Base-by-base conservation (phyloP, 2,329 filamentous ascomycete species). In the Colletotrichum siamense region DNA sequence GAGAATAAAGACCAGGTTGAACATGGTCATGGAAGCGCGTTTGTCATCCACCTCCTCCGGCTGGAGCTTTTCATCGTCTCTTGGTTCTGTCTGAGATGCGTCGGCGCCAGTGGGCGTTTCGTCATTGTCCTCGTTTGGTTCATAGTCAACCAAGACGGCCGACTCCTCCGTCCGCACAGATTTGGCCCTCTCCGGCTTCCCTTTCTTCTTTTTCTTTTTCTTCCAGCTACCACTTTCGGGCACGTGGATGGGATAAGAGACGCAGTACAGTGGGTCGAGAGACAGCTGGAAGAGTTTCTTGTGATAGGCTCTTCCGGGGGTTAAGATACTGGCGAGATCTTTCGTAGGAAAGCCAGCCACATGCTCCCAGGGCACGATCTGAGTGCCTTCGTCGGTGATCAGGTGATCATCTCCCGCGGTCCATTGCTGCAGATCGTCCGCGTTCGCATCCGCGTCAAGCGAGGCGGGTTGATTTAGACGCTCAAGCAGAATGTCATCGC, bases 1-100 rank as follows among this genome's bases (percentile, higher is more conserved):
- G 78, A 98, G 88, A 67, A 98, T 95, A 83, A 99, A 99, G 28
- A 99, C 96, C 13, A 98, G 91, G 83, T 98, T 98, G 86, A 99
- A 99, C 96, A 99, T 99, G 78, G 94, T 96, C 95, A 99, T 96
- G 63, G 92, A 91, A 79, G 90, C 92, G 79, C 88, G 88, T 82
- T 95, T 93, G 81, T 92, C 89, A 77, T 94, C 89, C 55, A 88
- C 84, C 75, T 91, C 84, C 72, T 90, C 89, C 84, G 81, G 82
- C 6, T 79, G 81, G n/a, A 83, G 84, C 52, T 81, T 79, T 52
- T 84, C 85, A 69, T 81, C 78, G 15, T 83, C 80, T 67, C 82
- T 81, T 34, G 80, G 78, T 10, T 72, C 78, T 24, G 65, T 57
- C 13, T 77, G 68, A 26, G 78, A 73, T 30, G 78, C 73, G 13